Conservation (phyloP, 176 grass and related monocot species). For the Urochloa ruziziensis region DNA sequence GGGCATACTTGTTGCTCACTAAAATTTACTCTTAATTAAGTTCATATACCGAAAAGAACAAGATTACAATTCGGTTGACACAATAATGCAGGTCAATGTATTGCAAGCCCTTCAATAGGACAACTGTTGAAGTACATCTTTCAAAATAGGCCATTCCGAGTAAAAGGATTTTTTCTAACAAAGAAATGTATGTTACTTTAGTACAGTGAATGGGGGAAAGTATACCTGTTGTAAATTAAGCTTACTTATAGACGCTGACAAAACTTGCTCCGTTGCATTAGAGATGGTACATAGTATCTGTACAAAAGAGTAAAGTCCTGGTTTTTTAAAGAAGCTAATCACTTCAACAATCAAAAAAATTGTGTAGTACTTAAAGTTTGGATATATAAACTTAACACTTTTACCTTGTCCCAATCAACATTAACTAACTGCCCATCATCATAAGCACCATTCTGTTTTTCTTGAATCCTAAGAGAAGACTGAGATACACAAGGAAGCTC, state of each 20-base stretch:
- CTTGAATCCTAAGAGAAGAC: slow-evolving; percentile 26
- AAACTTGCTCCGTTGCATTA: slow-evolving; percentile 51
- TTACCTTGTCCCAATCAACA: slow-evolving; percentile 59
- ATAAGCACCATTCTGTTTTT: slow-evolving; percentile 26
- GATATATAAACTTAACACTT: background rate
- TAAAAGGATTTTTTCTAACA: background rate
- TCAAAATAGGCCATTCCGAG: background rate
- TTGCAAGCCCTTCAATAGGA: background rate
- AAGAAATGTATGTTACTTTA: background rate
- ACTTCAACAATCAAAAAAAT: slow-evolving; percentile 17
- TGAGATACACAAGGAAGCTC: slow-evolving; percentile 19
- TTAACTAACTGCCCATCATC: slow-evolving; percentile 10
- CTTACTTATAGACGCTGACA: slow-evolving; percentile 55
- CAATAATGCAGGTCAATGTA: background rate
- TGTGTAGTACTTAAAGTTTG: slow-evolving; percentile 5
- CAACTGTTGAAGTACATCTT: slow-evolving; percentile 2
- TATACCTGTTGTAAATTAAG: slow-evolving; percentile 77
- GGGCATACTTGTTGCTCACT: background rate
- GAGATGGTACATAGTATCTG: slow-evolving; percentile 48
- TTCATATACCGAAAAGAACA: slow-evolving; percentile 13
- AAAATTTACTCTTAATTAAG: background rate
- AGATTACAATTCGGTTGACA: background rate
- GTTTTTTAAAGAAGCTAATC: slow-evolving; percentile 15
- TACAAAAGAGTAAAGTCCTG: slow-evolving; percentile 14
- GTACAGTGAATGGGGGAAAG: background rate